These are phyloP conservation scores for Acrodontium crateriforme DNA, from an alignment of 2,329 filamentous ascomycete species.

Conservation along the genomic window DNA sequence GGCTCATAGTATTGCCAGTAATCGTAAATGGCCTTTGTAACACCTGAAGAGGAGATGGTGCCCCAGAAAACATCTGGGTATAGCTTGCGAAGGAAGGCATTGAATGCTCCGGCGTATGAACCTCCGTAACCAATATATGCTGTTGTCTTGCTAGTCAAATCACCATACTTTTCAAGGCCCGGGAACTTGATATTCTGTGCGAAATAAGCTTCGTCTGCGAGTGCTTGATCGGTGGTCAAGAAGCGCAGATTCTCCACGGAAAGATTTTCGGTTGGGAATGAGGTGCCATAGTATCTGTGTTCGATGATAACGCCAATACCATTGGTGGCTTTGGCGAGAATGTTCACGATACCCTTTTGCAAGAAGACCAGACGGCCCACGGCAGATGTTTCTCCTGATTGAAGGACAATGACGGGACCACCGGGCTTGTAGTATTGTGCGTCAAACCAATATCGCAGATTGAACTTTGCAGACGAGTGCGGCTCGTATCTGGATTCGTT, in stretches of 20 bases:
- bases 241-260: constrained; percentile 61
- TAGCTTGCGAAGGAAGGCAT: constrained; percentile 58
- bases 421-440: constrained; percentile 59
- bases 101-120: constrained; percentile 70
- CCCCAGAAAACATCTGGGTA: constrained; percentile 72
- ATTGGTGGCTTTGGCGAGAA: constrained; percentile 55
- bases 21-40: constrained; percentile 63
- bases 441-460: constrained; percentile 74
- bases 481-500: constrained; percentile 67
- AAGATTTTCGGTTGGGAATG: constrained; percentile 54
- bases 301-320: constrained; percentile 72
- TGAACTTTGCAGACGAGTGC: constrained; percentile 54
- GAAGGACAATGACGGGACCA: constrained; percentile 67
- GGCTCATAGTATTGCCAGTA: constrained; percentile 52
- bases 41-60: constrained; percentile 66
- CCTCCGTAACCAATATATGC: constrained; percentile 73
- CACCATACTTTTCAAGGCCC: constrained; percentile 47
- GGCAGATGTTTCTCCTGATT: constrained; percentile 56
- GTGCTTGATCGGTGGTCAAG: constrained; percentile 66
- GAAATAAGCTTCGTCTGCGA: constrained; percentile 74
- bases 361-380: constrained; percentile 53
- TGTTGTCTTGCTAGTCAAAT: constrained; percentile 50
- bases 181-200: constrained; percentile 57
- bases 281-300: constrained; percentile 75
- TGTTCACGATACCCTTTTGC: constrained; percentile 62